Evolutionary conservation across 441 rosid species (phyloP).

Genomic region (Eugenia klotzschiana): DNA sequence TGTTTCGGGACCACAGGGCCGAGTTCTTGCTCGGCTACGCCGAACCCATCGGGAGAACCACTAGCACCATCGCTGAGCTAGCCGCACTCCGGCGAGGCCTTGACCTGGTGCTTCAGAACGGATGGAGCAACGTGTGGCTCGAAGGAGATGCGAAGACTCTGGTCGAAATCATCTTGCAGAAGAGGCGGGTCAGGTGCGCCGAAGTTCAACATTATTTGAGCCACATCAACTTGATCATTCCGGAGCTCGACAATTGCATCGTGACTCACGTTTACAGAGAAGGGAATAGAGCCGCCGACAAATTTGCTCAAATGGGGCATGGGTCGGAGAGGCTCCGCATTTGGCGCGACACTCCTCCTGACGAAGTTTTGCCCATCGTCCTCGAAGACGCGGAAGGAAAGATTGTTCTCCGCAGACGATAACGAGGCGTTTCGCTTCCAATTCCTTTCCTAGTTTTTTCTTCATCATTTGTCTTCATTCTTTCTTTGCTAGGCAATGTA

Average conservation of each 20-base stretch:
- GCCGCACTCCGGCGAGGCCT: slow-evolving; percentile 59
- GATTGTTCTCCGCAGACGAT: slow-evolving; percentile 34
- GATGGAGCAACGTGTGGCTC: slow-evolving; percentile 58
- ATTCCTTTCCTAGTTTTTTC: not conserved
- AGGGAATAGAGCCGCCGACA: slow-evolving; percentile 70
- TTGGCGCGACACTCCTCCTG: slow-evolving; percentile 49
- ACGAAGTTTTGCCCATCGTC: slow-evolving; percentile 35
- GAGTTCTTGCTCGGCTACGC: slow-evolving; percentile 66
- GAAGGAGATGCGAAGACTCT: slow-evolving; percentile 67
- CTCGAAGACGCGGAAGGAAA: slow-evolving; percentile 62
- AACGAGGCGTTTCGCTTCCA: not conserved
- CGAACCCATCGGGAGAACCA: slow-evolving; percentile 54
- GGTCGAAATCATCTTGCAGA: slow-evolving; percentile 36
- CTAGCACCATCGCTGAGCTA: slow-evolving; percentile 53
- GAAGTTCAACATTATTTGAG: slow-evolving; percentile 26
- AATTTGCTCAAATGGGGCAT: slow-evolving; percentile 62
- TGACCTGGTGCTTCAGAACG: slow-evolving; percentile 54
- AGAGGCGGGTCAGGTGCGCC: slow-evolving; percentile 31
- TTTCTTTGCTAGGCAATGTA: not conserved
- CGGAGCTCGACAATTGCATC: slow-evolving; percentile 32
- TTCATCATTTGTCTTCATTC: not conserved
- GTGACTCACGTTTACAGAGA: slow-evolving; percentile 55
- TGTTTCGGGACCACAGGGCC: slow-evolving; percentile 61
- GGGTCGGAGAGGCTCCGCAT: slow-evolving; percentile 30
- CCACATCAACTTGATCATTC: slow-evolving; percentile 36